Percentiles rank a stretch among this genome's conserved stretches.
Conservation (phyloP, 306 rosid species). For the Gillenia trifoliata region DNA sequence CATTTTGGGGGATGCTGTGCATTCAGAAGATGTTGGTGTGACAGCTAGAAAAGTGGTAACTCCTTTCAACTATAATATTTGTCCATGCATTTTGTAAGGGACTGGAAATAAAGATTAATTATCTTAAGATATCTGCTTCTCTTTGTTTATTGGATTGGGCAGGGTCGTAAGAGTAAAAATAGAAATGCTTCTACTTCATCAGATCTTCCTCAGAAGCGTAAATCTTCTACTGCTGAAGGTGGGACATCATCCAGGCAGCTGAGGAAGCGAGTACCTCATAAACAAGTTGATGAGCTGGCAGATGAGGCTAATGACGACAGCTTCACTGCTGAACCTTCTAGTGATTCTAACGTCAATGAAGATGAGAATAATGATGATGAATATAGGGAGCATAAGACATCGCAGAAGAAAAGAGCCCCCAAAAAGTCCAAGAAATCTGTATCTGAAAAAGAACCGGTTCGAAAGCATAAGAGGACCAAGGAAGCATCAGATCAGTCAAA, state of each 20-base stretch:
- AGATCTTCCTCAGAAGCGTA: constrained; percentile 27
- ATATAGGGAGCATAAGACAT: constrained; percentile 21
- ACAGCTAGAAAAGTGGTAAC: constrained; percentile 31
- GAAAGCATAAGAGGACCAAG: constrained; percentile 39
- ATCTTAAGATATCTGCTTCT: constrained; percentile 14
- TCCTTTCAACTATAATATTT: constrained; percentile 8
- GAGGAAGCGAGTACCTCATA: constrained; percentile 35
- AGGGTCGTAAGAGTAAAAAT: constrained; percentile 33
- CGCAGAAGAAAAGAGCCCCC: constrained; percentile 39
- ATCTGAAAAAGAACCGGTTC: constrained; percentile 46
- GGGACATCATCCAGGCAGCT: constrained; percentile 39
- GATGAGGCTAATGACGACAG: constrained; percentile 27
- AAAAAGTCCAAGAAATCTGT: constrained; percentile 43
- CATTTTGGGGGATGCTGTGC: constrained; percentile 39
- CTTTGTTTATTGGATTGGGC: constrained; percentile 18
- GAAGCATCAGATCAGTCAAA: constrained; percentile 31
- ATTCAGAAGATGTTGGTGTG: constrained; percentile 32
- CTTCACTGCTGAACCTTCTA: constrained; percentile 36
- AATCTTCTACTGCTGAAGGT: constrained; percentile 28
- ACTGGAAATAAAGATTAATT: background rate
- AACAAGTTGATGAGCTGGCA: constrained; percentile 34
- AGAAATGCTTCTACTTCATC: constrained; percentile 23
- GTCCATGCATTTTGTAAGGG: background rate
- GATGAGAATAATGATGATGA: constrained; percentile 39
- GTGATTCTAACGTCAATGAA: constrained; percentile 32